Evolutionary conservation across 106 monocot genomes (phyloP).

Genomic region (Dioscorea dumetorum): DNA sequence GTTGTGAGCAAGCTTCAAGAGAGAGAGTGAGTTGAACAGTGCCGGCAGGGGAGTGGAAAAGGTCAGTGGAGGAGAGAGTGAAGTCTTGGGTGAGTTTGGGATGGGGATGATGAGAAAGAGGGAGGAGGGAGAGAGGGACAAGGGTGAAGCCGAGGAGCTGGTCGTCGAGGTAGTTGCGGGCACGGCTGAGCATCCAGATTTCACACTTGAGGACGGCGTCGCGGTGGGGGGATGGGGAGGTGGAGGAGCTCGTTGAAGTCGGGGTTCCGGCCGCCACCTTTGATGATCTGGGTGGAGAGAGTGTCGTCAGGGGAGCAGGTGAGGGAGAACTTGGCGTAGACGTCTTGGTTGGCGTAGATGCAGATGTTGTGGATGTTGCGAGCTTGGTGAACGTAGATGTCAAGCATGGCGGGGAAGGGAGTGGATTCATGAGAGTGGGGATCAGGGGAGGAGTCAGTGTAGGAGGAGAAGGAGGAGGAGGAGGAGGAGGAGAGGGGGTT

Average conservation of each 20-base stretch:
- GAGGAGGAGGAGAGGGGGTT: background rate
- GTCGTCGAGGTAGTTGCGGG: slow-evolving; percentile 41
- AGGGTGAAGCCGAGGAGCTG: slow-evolving; percentile 76
- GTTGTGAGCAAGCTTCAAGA: background rate
- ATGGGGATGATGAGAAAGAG: slow-evolving; percentile 1
- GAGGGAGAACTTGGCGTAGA: slow-evolving; percentile 66
- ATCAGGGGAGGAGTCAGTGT: background rate
- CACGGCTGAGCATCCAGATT: slow-evolving; percentile 68
- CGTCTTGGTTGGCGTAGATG: slow-evolving; percentile 68
- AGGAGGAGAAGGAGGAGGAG: no score
- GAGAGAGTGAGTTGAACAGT: slow-evolving; percentile 43
- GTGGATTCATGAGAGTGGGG: background rate
- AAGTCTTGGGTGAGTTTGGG: slow-evolving; percentile 31
- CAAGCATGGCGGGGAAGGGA: slow-evolving; percentile 17
- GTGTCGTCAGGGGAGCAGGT: slow-evolving; percentile 56
- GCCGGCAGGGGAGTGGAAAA: slow-evolving; percentile 68
- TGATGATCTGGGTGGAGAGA: slow-evolving; percentile 33
- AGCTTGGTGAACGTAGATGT: slow-evolving; percentile 52
- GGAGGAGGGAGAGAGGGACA: slow-evolving; percentile 35
- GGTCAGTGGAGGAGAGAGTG: slow-evolving; percentile 61
- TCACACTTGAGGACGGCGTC: slow-evolving; percentile 56
- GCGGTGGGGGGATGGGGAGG: slow-evolving; percentile 15
- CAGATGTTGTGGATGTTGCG: slow-evolving; percentile 68
- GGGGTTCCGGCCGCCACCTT: slow-evolving; percentile 49
- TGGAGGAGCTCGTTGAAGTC: slow-evolving; percentile 40